Conservation (phyloP, 768 basidiomycete species). For the Pleurotus djamor region DNA sequence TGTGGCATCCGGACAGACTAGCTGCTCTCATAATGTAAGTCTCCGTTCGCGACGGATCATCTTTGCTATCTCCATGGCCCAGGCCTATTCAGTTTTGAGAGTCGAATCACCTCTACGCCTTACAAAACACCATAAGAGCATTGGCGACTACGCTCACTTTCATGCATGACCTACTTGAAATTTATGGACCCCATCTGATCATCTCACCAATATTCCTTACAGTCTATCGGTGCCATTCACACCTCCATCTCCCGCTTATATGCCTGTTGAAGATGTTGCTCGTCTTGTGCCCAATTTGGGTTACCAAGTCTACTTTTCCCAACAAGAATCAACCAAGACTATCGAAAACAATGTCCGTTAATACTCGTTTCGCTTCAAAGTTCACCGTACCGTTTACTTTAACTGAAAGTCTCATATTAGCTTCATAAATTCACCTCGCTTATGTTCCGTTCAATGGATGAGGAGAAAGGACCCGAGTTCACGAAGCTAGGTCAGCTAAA, state of each 20-base stretch:
- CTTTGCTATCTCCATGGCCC: not conserved
- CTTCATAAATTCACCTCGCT: slow-evolving; percentile 33
- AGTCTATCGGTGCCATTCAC: slow-evolving; percentile 69
- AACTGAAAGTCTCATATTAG: slow-evolving; percentile 18
- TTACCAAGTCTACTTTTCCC: slow-evolving; percentile 70
- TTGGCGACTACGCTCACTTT: too few species aligned
- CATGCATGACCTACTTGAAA: too few species aligned
- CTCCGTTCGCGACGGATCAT: not conserved
- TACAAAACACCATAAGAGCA: too few species aligned
- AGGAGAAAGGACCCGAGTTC: not conserved
- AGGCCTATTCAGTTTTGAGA: too few species aligned
- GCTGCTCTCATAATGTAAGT: slow-evolving; percentile 59
- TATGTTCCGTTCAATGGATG: slow-evolving; percentile 16
- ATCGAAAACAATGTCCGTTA: slow-evolving; percentile 55
- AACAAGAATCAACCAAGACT: slow-evolving; percentile 44
- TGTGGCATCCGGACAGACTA: slow-evolving; percentile 69
- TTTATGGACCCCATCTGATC: not conserved
- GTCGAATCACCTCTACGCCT: too few species aligned
- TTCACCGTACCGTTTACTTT: not conserved
- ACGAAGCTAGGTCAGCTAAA: slow-evolving; percentile 1
- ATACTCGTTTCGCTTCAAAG: not conserved
- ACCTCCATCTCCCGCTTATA: slow-evolving; percentile 50
- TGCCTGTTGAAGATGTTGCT: slow-evolving; percentile 50
- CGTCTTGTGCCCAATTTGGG: slow-evolving; percentile 52
- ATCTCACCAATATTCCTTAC: not conserved